These are phyloP conservation scores for Xylariaceae sp. DNA, from an alignment of 2,329 filamentous ascomycete species.

Conservation along the genomic window DNA sequence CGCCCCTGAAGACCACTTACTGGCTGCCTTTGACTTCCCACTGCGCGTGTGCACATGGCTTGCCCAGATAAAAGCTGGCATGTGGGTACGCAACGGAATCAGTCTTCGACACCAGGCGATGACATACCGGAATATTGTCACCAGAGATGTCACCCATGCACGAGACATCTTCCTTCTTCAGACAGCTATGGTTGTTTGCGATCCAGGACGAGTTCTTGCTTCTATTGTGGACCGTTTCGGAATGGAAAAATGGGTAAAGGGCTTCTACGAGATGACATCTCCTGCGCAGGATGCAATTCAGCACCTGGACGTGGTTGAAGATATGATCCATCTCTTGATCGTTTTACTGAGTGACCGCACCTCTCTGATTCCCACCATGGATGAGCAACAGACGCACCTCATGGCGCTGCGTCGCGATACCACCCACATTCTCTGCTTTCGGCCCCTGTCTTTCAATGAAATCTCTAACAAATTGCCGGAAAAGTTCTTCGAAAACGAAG, in stretches of 20 bases:
- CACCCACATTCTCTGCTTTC: conserved; percentile 91
- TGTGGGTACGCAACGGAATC: conserved; percentile 98
- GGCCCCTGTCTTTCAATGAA: conserved; percentile 90
- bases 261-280: conserved; percentile 66
- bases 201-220: conserved; percentile 75
- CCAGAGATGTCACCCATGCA: conserved; percentile 89
- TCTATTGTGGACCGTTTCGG: conserved; percentile 90
- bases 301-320: conserved; percentile 87
- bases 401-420: conserved; percentile 81
- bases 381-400: conserved; percentile 59
- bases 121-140: conserved; percentile 82
- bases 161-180: conserved; percentile 92
- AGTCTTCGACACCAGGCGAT: conserved; percentile 92
- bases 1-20: conserved; percentile 69
- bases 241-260: conserved; percentile 80
- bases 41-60: conserved; percentile 93
- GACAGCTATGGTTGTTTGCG: conserved; percentile 79
- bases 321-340: conserved; percentile 90
- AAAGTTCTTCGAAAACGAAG: conserved; percentile 80
- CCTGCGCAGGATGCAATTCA: conserved; percentile 79
- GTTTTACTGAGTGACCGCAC: conserved; percentile 85
- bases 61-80: conserved; percentile 94
- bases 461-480: conserved; percentile 82
- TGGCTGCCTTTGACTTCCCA: conserved; percentile 88
- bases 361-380: conserved; percentile 63